Evolutionary conservation across 1,284 basidiomycete species (phyloP).

Genomic region (Moniliophthora roreri): DNA sequence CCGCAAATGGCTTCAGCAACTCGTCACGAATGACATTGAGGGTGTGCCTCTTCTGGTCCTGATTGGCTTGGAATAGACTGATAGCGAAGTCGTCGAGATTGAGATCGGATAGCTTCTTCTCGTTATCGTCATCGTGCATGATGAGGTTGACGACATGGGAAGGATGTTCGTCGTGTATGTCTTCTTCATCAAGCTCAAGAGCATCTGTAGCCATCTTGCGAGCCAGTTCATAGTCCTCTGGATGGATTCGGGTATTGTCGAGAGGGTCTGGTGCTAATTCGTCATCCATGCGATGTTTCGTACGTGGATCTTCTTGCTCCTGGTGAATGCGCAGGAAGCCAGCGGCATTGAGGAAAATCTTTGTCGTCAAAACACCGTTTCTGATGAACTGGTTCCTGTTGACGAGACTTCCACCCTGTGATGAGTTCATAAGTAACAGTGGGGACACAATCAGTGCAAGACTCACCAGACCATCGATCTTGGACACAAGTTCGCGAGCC

Average conservation of each 20-base stretch:
- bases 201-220: conserved; percentile 99
- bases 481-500: conserved; percentile 83
- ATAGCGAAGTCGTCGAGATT: conserved; percentile 97
- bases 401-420: conserved; percentile 77
- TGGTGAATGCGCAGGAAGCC: conserved; percentile 89
- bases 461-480: conserved; percentile 72
- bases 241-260: conserved; percentile 95
- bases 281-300: conserved; percentile 70
- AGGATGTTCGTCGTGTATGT: conserved; percentile 87
- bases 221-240: conserved; percentile 97
- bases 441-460: conserved; percentile 11
- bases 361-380: conserved; percentile 76
- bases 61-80: conserved; percentile 83
- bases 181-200: conserved; percentile 93
- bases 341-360: conserved; percentile 88
- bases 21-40: conserved; percentile 90
- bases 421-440: conserved; percentile 16
- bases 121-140: conserved; percentile 82
- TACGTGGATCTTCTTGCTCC: conserved; percentile 57
- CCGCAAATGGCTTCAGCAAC: conserved; percentile 83
- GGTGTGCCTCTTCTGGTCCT: conserved; percentile 86
- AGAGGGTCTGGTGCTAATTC: conserved; percentile 85
- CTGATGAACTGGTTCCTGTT: conserved; percentile 88
- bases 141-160: conserved; percentile 85
- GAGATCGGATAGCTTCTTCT: conserved; percentile 85